Conservation (phyloP, 345 rosid genomes). For the Melastoma malabathricum region DNA sequence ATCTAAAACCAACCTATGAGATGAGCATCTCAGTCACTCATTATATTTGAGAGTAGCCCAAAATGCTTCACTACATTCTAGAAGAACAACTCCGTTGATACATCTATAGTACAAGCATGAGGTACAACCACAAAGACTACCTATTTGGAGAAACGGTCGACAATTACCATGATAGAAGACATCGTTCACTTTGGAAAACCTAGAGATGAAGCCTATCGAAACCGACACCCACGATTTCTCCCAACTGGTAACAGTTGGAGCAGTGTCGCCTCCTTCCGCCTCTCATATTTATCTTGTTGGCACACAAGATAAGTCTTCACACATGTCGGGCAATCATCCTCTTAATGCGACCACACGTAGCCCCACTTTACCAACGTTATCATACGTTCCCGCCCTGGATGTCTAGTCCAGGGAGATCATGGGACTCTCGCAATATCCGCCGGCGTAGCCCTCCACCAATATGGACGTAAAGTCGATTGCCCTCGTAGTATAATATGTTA, state of each 20-base stretch:
- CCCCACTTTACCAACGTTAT: not conserved
- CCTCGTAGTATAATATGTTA: not conserved
- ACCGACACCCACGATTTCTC: not conserved
- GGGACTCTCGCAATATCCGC: not conserved
- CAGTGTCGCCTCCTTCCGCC: rapidly evolving
- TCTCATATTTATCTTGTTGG: conserved; percentile 4
- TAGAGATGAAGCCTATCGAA: no score
- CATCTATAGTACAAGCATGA: no score
- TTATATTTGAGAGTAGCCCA: not conserved
- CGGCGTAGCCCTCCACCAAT: not conserved
- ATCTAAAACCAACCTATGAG: not conserved
- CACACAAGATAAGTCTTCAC: conserved; percentile 1
- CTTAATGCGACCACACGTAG: not conserved
- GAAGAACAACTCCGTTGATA: no score
- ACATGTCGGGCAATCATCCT: not conserved
- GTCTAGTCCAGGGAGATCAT: not conserved
- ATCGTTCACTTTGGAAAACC: not conserved
- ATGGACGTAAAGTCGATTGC: not conserved
- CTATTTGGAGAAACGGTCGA: not conserved
- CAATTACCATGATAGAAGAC: not conserved
- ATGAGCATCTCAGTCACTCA: not conserved
- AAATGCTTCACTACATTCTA: no score
- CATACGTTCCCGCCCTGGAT: not conserved
- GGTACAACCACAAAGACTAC: no score
- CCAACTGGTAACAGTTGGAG: not conserved